Conservation (phyloP, 768 basidiomycete genomes). For the Rhodosporidiobolus odoratus region DNA sequence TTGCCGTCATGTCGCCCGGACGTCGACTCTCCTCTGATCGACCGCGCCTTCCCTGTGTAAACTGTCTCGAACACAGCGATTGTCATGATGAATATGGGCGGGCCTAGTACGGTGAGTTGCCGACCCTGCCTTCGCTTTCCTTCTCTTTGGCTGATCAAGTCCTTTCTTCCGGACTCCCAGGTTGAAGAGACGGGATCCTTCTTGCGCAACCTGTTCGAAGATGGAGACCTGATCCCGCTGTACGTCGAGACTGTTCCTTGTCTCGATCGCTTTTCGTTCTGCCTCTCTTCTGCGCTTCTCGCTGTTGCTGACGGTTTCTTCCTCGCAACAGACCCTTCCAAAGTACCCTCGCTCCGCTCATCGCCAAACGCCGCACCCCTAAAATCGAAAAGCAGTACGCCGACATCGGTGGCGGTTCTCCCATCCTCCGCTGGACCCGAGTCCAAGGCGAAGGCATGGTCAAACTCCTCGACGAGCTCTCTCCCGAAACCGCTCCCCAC, state of each 20-base stretch:
- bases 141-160: not conserved
- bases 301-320: not conserved
- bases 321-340: constrained; percentile 60
- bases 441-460: constrained; percentile 87
- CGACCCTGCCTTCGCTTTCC: not conserved
- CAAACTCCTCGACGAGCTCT: constrained; percentile 83
- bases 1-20: not conserved
- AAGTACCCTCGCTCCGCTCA: constrained; percentile 73
- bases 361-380: constrained; percentile 83
- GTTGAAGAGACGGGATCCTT: constrained; percentile 89
- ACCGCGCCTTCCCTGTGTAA: no score
- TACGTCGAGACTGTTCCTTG: no score
- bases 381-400: constrained; percentile 90
- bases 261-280: not conserved
- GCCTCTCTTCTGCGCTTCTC: not conserved
- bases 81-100: constrained; percentile 99
- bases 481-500: constrained; percentile 86
- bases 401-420: constrained; percentile 93
- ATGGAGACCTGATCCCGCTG: constrained; percentile 54
- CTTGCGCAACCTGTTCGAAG: constrained; percentile 83
- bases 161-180: constrained; percentile 49
- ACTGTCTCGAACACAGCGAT: constrained; percentile 54
- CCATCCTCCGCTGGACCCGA: constrained; percentile 83
- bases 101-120: constrained; percentile 52
- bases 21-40: not conserved